Evolutionary conservation across 768 basidiomycete genomes (phyloP).

Genomic region (Trametes cingulata): DNA sequence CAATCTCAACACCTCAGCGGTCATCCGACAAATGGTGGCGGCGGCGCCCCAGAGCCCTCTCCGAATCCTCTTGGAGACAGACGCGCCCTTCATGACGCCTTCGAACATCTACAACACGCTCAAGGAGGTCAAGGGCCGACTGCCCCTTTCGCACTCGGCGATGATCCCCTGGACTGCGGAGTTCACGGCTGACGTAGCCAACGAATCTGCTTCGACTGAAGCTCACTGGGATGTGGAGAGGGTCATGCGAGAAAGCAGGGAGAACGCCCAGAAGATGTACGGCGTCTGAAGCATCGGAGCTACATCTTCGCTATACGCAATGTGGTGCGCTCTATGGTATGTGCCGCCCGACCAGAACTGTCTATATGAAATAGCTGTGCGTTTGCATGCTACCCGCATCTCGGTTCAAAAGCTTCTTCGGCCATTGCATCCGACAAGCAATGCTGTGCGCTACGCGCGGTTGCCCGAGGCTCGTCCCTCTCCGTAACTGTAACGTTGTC

Average conservation of each 20-base stretch:
- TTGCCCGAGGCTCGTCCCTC: too few species aligned
- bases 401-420: too few species aligned
- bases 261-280: constrained; percentile 67
- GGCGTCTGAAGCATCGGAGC: constrained; percentile 34
- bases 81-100: constrained; percentile 88
- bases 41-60: constrained; percentile 23
- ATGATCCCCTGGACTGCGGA: constrained; percentile 89
- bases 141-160: constrained; percentile 73
- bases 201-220: constrained; percentile 31
- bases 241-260: constrained; percentile 61
- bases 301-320: neutral
- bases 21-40: constrained; percentile 50
- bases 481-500: too few species aligned
- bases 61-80: constrained; percentile 71
- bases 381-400: too few species aligned
- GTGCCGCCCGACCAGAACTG: too few species aligned
- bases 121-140: constrained; percentile 47
- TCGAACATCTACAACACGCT: constrained; percentile 66
- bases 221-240: constrained; percentile 49
- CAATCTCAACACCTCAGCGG: constrained; percentile 68
- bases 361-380: too few species aligned
- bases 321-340: too few species aligned
- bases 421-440: too few species aligned
- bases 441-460: too few species aligned
- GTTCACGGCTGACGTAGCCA: constrained; percentile 57